phyloP scores from a whole-genome alignment of 371 early-diverging fungal genomes.

The Rhizopus arrhizus region DNA sequence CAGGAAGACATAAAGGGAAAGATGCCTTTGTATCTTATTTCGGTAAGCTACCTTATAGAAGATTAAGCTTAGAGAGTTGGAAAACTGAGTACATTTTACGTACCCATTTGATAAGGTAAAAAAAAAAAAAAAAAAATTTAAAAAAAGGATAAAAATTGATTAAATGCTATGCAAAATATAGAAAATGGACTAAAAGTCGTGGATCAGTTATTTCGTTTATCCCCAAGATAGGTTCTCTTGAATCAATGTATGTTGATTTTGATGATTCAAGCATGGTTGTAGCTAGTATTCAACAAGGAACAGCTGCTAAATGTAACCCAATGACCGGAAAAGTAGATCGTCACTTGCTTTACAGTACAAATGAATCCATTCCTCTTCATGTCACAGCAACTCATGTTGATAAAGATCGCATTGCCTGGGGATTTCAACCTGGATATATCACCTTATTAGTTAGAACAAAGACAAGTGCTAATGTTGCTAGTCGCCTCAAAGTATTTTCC shows the following conservation, averaged over 20 bases:
- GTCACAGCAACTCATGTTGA: constrained; percentile 40
- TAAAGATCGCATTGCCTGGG: constrained; percentile 54
- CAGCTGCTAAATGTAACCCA: constrained; percentile 49
- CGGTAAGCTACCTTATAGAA: constrained; percentile 44
- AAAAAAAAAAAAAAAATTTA: constrained; percentile 6
- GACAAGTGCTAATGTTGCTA: constrained; percentile 19
- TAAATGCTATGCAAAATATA: constrained; percentile 6
- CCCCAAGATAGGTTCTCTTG: constrained; percentile 47
- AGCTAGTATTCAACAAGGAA: constrained; percentile 42
- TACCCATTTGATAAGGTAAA: constrained; percentile 48
- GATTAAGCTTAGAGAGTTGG: constrained; percentile 49
- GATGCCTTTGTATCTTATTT: constrained; percentile 53
- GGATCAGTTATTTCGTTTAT: constrained; percentile 45
- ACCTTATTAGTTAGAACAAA: constrained; percentile 38
- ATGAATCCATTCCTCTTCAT: constrained; percentile 29
- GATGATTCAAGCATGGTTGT: constrained; percentile 42
- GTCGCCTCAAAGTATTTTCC: constrained; percentile 40
- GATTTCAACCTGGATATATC: constrained; percentile 41
- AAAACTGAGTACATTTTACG: constrained; percentile 55
- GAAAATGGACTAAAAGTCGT: constrained; percentile 54
- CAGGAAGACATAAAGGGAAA: constrained; percentile 34
- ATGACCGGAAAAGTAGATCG: constrained; percentile 49
- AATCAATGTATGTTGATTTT: constrained; percentile 43
- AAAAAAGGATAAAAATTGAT: background rate
- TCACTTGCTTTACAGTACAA: constrained; percentile 42